Percentiles rank a stretch among this genome's conserved stretches.
Conservation (phyloP, 2,329 filamentous ascomycete species). For the Ilyonectria robusta region DNA sequence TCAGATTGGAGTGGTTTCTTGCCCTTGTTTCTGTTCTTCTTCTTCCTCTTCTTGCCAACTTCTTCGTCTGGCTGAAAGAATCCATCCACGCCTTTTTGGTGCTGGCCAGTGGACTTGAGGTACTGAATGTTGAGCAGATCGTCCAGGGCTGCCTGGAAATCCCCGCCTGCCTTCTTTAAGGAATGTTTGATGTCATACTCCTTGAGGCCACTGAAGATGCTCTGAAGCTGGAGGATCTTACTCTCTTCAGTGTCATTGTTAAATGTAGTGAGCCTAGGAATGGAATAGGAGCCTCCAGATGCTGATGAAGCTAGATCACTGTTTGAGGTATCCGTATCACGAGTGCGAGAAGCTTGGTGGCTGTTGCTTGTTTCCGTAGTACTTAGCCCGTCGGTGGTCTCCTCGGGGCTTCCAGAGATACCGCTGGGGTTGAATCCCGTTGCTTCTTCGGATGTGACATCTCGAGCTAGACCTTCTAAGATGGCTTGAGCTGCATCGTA, state of each 20-base stretch:
- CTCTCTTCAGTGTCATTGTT: slow-evolving; percentile 66
- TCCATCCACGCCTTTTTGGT: slow-evolving; percentile 83
- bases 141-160: slow-evolving; percentile 81
- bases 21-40: slow-evolving; percentile 52
- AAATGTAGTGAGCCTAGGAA: slow-evolving; percentile 53
- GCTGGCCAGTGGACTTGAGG: slow-evolving; percentile 76
- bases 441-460: slow-evolving; percentile 77
- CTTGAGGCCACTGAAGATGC: slow-evolving; percentile 81
- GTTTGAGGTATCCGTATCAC: slow-evolving; percentile 49
- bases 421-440: slow-evolving; percentile 86
- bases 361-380: slow-evolving; percentile 48
- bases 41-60: slow-evolving; percentile 56
- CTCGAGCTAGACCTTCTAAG: slow-evolving; percentile 75
- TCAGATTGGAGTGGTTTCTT: slow-evolving; percentile 37
- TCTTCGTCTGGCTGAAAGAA: slow-evolving; percentile 75
- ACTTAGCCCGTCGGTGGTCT: slow-evolving; percentile 40
- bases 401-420: slow-evolving; percentile 63
- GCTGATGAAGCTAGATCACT: slow-evolving; percentile 45
- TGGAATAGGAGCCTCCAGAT: slow-evolving; percentile 37
- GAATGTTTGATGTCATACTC: slow-evolving; percentile 75
- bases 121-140: slow-evolving; percentile 85
- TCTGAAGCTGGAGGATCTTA: slow-evolving; percentile 74
- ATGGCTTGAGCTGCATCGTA: slow-evolving; percentile 69
- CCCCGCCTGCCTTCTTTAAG: slow-evolving; percentile 76
- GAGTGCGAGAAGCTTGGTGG: slow-evolving; percentile 45